These are phyloP conservation scores for Boletus barrowsii DNA, from an alignment of 768 basidiomycete genomes.

Conservation along the genomic window DNA sequence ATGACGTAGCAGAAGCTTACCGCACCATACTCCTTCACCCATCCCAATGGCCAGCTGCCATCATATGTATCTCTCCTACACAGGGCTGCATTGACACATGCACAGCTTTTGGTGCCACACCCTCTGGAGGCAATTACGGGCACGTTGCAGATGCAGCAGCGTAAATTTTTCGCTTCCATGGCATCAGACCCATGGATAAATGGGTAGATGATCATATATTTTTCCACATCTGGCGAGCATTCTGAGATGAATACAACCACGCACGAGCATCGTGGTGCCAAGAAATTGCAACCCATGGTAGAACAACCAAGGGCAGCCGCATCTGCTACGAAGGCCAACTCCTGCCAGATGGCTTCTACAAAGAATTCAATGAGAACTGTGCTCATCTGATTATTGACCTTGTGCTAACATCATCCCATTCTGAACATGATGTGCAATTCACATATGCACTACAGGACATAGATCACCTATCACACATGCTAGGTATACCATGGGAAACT, in stretches of 20 bases:
- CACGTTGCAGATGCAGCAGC: not conserved
- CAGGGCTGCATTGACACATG: not conserved
- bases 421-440: not conserved
- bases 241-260: no score
- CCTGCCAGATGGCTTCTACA: not conserved
- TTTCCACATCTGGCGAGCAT: no score
- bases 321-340: no score
- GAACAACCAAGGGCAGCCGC: no score
- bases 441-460: not conserved
- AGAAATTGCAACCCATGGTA: no score
- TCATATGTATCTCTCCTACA: not conserved
- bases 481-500: not conserved
- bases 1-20: not conserved
- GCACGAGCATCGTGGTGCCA: no score
- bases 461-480: accelerated
- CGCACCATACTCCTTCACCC: not conserved
- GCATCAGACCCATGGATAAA: not conserved
- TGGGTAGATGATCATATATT: no score
- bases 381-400: not conserved
- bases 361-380: not conserved
- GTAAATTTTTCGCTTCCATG: not conserved
- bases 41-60: not conserved
- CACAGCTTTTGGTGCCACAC: not conserved
- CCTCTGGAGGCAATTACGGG: not conserved
- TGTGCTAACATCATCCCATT: accelerated